These are phyloP conservation scores for Syzygium syzygioides DNA, from an alignment of 441 rosid genomes.

Conservation along the genomic window DNA sequence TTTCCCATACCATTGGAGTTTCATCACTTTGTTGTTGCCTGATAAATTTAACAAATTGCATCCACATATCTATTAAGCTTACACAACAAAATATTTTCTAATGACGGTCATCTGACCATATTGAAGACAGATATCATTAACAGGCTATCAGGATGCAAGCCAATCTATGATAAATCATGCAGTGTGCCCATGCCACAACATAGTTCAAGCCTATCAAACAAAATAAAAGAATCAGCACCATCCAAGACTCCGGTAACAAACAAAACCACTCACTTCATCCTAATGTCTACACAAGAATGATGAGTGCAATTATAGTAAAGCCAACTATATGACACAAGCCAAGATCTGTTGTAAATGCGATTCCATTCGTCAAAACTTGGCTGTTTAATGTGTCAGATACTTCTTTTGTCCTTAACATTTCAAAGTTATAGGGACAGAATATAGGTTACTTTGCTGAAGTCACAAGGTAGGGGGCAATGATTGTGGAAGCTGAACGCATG, in stretches of 20 bases:
- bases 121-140: not conserved
- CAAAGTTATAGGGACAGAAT: not conserved
- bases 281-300: not conserved
- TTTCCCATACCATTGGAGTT: constrained; percentile 56
- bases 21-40: constrained; percentile 93
- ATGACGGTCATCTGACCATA: not conserved
- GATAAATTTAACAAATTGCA: not conserved
- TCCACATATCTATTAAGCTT: not conserved
- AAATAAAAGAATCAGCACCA: not conserved
- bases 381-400: not conserved
- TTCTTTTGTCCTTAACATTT: not conserved
- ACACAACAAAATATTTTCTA: not conserved
- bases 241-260: not conserved
- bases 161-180: not conserved
- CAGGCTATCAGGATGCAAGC: not conserved
- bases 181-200: not conserved
- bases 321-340: not conserved
- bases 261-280: not conserved
- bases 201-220: not conserved
- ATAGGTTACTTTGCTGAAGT: not conserved
- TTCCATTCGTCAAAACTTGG: not conserved
- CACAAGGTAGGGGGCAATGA: not conserved
- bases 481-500: not conserved
- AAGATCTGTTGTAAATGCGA: not conserved
- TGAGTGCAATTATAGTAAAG: not conserved